These are phyloP conservation scores for Cladophialophora psammophila DNA, from an alignment of 2,329 filamentous ascomycete species.

Conservation along the genomic window DNA sequence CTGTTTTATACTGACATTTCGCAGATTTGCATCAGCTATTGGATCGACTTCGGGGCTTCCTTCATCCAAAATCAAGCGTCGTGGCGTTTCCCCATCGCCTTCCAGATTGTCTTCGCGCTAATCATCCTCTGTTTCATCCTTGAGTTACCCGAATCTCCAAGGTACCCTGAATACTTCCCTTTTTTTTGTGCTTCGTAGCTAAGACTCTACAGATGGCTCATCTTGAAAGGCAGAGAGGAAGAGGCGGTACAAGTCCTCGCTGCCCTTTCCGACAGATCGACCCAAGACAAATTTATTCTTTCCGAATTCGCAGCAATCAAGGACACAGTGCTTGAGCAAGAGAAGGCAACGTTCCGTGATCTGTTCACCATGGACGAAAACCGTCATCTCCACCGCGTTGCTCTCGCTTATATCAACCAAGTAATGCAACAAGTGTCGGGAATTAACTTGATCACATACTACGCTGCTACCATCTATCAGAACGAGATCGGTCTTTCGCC, in stretches of 20 bases:
- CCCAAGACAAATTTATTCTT: constrained; percentile 55
- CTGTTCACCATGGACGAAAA: constrained; percentile 66
- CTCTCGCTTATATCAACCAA: constrained; percentile 65
- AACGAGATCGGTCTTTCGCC: constrained; percentile 31
- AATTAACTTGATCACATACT: constrained; percentile 43
- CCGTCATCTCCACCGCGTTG: constrained; percentile 63
- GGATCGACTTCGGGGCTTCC: constrained; percentile 19
- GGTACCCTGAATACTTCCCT: constrained; percentile 47
- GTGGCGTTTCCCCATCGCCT: constrained; percentile 34
- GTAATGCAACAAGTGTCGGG: constrained; percentile 59
- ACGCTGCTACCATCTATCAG: constrained; percentile 33
- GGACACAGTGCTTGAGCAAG: constrained; percentile 60
- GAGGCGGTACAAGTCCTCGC: constrained; percentile 62
- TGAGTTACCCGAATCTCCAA: constrained; percentile 51
- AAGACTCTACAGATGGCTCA: constrained; percentile 41
- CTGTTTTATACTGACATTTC: constrained; percentile 4
- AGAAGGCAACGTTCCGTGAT: constrained; percentile 62
- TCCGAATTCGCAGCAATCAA: constrained; percentile 61
- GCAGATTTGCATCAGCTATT: constrained; percentile 18
- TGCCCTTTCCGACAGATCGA: constrained; percentile 56
- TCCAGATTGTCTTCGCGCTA: constrained; percentile 48
- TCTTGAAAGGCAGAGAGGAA: constrained; percentile 29
- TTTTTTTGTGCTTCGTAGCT: constrained; percentile 45
- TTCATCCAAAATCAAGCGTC: constrained; percentile 5
- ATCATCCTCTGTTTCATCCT: constrained; percentile 54